These are phyloP conservation scores for Arxiozyma slooffiae DNA, from an alignment of 1,139 yeast genomes.

Conservation along the genomic window DNA sequence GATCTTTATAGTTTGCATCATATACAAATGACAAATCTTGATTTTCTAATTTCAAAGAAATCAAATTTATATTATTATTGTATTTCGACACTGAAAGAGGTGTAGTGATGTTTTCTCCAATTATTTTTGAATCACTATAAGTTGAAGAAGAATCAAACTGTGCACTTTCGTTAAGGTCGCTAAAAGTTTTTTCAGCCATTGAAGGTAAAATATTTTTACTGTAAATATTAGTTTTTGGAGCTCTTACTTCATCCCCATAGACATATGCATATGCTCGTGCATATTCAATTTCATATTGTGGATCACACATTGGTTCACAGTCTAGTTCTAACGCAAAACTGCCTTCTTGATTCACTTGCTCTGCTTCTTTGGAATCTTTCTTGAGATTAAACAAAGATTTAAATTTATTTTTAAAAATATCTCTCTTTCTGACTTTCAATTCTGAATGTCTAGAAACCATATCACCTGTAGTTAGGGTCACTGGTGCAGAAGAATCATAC, in stretches of 20 bases:
- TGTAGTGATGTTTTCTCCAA: not conserved
- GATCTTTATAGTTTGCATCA: not conserved
- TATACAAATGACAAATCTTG: not conserved
- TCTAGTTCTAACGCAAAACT: not conserved
- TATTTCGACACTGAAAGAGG: not conserved
- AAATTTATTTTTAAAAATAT: no score
- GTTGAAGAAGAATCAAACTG: not conserved
- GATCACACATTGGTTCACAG: not conserved
- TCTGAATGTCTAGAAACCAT: not conserved
- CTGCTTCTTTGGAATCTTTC: not conserved
- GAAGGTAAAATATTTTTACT: not conserved
- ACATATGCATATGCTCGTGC: not conserved
- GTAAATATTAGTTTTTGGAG: not conserved
- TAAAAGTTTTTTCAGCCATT: not conserved
- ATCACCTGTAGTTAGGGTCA: not conserved
- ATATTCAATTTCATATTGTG: not conserved
- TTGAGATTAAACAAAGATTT: not conserved
- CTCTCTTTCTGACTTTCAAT: not conserved
- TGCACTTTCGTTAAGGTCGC: not conserved
- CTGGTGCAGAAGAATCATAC: not conserved
- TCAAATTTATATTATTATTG: not conserved
- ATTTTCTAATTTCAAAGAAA: not conserved
- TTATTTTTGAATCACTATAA: not conserved
- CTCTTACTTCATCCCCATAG: not conserved
- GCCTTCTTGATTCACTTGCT: not conserved